Base-by-base conservation (phyloP, 495 filamentous ascomycete genomes). In the Penicillium atrosanguineum region DNA sequence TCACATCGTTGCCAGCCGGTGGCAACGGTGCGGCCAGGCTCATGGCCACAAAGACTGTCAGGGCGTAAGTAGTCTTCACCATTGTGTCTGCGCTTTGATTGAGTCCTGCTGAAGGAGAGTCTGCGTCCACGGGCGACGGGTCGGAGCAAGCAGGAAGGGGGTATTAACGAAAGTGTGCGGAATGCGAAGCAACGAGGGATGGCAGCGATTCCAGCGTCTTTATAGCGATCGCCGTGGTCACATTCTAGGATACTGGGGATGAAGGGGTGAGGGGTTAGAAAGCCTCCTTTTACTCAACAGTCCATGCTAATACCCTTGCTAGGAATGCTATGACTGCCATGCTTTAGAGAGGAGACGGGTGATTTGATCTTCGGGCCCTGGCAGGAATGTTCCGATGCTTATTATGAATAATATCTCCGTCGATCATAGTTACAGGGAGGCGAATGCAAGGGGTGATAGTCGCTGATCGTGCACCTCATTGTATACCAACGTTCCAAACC, bases 31-130 rank as follows among this genome's bases (percentile, higher is more conserved):
- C 64, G 15, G 64, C 64, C 41, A 67, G 18, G 44, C 61, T 61
- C 53, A 62, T 34, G 18, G 64, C 64, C 11, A 53, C 59, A 47
- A 64, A 63, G 21, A 67, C 56, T 34, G 61, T 60, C 5, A 67
- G 52, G 7, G 58, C 61, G 28, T 64, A 62, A 31, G 56, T 62
- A 37, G 61, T 53, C 56, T 67, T 67, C 9, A 67, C 64, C 64
- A 67, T 64, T 2, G 41, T 67, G 58, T 46, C 28, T 20, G n/a
- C 6, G 20, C 18, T 26, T 21, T 19, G 39, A 44, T 15, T 53
- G 25, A 41, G 26, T 5, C 23, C 19, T 20, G 16, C 6, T 36
- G 28, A 64, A 59, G 2, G 61, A 64, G 45, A 55, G 60, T 40
- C 53, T 59, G 52, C 46, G 64, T 45, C 63, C 55, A 36, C 63